Evolutionary conservation across 2,329 filamentous ascomycete species (phyloP).

Genomic region (Capronia coronata): DNA sequence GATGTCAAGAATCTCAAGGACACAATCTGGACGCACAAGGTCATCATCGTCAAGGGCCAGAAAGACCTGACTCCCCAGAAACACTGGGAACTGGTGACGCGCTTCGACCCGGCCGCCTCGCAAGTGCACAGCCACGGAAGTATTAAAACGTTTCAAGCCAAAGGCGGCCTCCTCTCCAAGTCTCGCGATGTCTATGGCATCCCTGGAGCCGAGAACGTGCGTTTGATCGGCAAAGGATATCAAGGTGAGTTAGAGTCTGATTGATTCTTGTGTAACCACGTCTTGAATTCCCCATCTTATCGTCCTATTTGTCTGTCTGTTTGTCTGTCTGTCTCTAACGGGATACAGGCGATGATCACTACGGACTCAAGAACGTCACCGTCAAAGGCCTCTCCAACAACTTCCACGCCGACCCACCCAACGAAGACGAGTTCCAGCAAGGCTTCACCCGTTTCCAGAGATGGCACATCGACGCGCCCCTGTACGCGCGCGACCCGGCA

Average conservation of each 20-base stretch:
- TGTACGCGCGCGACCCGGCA: slow-evolving; percentile 39
- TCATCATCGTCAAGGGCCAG: slow-evolving; percentile 42
- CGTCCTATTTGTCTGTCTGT: too few species aligned
- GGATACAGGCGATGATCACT: slow-evolving; percentile 37
- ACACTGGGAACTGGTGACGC: slow-evolving; percentile 43
- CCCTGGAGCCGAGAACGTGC: slow-evolving; percentile 41
- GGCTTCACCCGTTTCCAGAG: slow-evolving; percentile 43
- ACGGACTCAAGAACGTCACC: slow-evolving; percentile 38
- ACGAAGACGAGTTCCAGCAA: slow-evolving; percentile 34
- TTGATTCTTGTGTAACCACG: too few species aligned
- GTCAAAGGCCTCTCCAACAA: slow-evolving; percentile 33
- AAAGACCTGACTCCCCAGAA: slow-evolving; percentile 38
- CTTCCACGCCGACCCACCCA: slow-evolving; percentile 35
- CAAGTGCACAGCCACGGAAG: slow-evolving; percentile 41
- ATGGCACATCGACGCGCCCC: slow-evolving; percentile 45
- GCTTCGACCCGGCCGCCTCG: slow-evolving; percentile 40
- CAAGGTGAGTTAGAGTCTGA: too few species aligned
- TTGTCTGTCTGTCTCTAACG: too few species aligned
- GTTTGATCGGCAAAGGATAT: slow-evolving; percentile 43
- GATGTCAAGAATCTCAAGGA: slow-evolving; percentile 36
- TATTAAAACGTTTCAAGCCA: slow-evolving; percentile 38
- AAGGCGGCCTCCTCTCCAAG: slow-evolving; percentile 38
- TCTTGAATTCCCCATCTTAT: too few species aligned
- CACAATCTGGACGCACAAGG: slow-evolving; percentile 41
- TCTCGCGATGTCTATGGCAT: slow-evolving; percentile 35